A percentile compares a stretch with the other conserved stretches of the same genome.
Conservation (phyloP, 2,329 filamentous ascomycete species). For the Pseudopyrenochaeta lycopersici region DNA sequence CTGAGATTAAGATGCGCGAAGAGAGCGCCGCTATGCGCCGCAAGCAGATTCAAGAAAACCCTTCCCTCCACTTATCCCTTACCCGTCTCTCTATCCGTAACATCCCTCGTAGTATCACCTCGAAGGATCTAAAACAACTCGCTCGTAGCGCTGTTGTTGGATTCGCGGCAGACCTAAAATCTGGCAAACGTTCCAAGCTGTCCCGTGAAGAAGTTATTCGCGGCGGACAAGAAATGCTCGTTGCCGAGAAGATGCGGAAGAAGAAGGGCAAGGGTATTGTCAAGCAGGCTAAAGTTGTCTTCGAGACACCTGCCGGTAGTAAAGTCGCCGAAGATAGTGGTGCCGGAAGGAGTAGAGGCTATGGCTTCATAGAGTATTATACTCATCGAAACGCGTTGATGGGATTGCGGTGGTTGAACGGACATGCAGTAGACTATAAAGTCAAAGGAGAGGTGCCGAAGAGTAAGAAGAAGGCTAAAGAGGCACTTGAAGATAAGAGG, state of each 20-base stretch:
- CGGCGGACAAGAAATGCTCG: conserved; percentile 80
- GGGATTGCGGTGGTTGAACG: conserved; percentile 93
- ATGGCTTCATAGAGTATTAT: conserved; percentile 96
- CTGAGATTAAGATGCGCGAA: conserved; percentile 88
- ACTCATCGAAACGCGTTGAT: conserved; percentile 94
- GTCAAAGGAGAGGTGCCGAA: conserved; percentile 58
- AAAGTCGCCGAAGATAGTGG: conserved; percentile 82
- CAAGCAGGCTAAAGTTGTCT: conserved; percentile 92
- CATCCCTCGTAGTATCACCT: conserved; percentile 80
- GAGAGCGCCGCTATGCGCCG: conserved; percentile 87
- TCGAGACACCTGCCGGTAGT: conserved; percentile 83
- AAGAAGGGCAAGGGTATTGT: conserved; percentile 87
- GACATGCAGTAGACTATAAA: conserved; percentile 67
- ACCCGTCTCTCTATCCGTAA: conserved; percentile 93
- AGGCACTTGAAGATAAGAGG: conserved; percentile 74
- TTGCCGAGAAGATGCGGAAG: conserved; percentile 81
- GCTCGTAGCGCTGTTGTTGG: conserved; percentile 93
- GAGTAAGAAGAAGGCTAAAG: conserved; percentile 48
- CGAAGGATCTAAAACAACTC: conserved; percentile 89
- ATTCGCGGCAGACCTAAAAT: conserved; percentile 89
- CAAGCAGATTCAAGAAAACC: conserved; percentile 89
- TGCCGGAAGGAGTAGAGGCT: conserved; percentile 86
- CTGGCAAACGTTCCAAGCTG: conserved; percentile 75
- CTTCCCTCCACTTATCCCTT: conserved; percentile 85
- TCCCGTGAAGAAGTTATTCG: conserved; percentile 89